Percentiles rank a stretch among this genome's conserved stretches.
Conservation (phyloP, 1,284 basidiomycete species). For the Taiwanofungus camphoratus region DNA sequence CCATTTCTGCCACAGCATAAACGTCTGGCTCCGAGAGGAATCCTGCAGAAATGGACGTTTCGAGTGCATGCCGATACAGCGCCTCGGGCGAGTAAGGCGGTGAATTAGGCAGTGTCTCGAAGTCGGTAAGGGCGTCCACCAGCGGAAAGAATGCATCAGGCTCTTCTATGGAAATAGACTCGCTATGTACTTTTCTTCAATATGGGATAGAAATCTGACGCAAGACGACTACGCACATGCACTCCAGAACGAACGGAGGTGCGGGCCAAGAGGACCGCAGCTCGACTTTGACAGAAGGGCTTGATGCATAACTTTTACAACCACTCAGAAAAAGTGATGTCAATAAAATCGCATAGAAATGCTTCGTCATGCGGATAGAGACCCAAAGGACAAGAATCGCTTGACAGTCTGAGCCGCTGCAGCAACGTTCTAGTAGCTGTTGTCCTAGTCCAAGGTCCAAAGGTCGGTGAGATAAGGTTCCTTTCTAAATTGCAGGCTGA, state of each 20-base stretch:
- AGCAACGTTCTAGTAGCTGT: too few relatives aligned
- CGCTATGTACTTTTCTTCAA: slow-evolving; percentile 36
- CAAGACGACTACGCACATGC: slow-evolving; percentile 55
- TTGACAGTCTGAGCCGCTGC: too few relatives aligned
- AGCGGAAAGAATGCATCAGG: slow-evolving; percentile 66
- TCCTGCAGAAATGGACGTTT: slow-evolving; percentile 41
- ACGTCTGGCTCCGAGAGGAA: slow-evolving; percentile 44
- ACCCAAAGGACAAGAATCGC: too few relatives aligned
- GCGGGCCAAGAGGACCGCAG: slow-evolving; percentile 79
- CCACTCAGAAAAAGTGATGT: neutral
- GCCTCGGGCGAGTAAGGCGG: slow-evolving; percentile 39
- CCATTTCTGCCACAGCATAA: slow-evolving; percentile 50
- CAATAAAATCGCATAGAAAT: neutral
- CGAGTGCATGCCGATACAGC: slow-evolving; percentile 48
- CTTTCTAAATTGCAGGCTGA: too few relatives aligned
- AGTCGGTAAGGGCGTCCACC: slow-evolving; percentile 57
- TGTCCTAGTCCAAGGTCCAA: too few relatives aligned
- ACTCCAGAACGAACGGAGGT: slow-evolving; percentile 72
- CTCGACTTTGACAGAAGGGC: slow-evolving; percentile 71
- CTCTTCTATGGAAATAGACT: slow-evolving; percentile 58
- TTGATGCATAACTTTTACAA: slow-evolving; percentile 4
- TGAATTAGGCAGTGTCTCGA: slow-evolving; percentile 32
- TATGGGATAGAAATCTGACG: neutral
- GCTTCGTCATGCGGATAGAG: too few relatives aligned
- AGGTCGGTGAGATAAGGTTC: too few relatives aligned